Evolutionary conservation across 805 yeast species (phyloP).

Genomic region (Monosporozyma unispora): DNA sequence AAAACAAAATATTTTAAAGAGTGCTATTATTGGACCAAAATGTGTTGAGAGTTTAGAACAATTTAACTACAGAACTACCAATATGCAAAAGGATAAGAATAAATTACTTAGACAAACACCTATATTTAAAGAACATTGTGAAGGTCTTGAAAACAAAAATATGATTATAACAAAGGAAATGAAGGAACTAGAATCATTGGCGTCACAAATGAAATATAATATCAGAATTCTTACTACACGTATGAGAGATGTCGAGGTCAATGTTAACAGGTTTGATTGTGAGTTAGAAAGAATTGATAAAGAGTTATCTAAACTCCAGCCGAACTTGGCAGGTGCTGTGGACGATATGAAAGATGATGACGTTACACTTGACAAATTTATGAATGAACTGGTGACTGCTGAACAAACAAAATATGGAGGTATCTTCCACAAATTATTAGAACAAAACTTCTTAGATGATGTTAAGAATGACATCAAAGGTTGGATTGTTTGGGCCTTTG

Average conservation of each 20-base stretch:
- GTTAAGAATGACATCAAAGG: constrained; percentile 9
- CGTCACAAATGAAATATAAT: constrained; percentile 59
- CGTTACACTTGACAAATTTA: constrained; percentile 12
- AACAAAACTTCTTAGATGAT: constrained; percentile 8
- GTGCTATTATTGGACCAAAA: not conserved
- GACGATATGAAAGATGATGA: constrained; percentile 9
- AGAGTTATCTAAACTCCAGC: constrained; percentile 7
- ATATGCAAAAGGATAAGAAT: not conserved
- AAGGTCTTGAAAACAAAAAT: constrained; percentile 19
- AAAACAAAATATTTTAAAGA: not conserved
- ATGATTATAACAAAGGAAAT: constrained; percentile 33
- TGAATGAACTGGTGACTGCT: constrained; percentile 9
- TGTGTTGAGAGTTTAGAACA: not conserved
- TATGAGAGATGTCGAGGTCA: constrained; percentile 59
- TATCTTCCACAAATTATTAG: constrained; percentile 10
- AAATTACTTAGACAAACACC: constrained; percentile 6
- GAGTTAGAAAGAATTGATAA: constrained; percentile 17
- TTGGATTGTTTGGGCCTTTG: constrained; percentile 16
- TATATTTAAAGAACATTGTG: constrained; percentile 11
- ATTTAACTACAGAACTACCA: not conserved
- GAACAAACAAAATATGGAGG: constrained; percentile 16
- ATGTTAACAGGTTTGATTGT: constrained; percentile 37
- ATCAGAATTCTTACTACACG: constrained; percentile 48
- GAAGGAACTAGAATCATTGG: constrained; percentile 37
- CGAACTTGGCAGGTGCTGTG: constrained; percentile 10